Conservation (phyloP, 2,329 filamentous ascomycete genomes). For the Ampelomyces quisqualis region DNA sequence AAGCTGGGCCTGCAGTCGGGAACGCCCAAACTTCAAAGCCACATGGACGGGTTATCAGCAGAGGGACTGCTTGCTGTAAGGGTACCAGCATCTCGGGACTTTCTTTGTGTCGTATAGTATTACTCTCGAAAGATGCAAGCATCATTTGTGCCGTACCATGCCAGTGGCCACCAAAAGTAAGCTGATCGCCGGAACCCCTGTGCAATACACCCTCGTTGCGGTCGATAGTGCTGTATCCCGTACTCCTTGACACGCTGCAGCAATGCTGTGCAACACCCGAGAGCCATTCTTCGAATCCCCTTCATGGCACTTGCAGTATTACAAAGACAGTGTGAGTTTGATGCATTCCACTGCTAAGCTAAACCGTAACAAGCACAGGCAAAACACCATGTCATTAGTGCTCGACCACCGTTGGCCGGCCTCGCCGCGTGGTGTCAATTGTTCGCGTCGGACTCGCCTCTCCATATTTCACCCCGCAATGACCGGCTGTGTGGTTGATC, state of each 20-base stretch:
- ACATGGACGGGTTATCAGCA: slow-evolving; percentile 41
- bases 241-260: not conserved
- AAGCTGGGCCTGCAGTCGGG: slow-evolving; percentile 23
- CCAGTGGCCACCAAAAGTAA: not conserved
- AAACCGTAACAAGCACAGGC: not conserved
- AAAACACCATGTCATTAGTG: not conserved
- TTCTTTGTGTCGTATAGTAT: not conserved
- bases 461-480: slow-evolving; percentile 23
- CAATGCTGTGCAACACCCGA: slow-evolving; percentile 2
- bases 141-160: not conserved
- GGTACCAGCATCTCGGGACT: slow-evolving; percentile 1
- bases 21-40: slow-evolving; percentile 38
- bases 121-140: not conserved
- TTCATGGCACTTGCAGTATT: too few relatives aligned
- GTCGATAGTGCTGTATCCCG: not conserved
- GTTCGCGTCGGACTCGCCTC: slow-evolving; percentile 33
- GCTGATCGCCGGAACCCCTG: not conserved
- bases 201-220: not conserved
- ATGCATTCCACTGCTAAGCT: not conserved
- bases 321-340: too few relatives aligned
- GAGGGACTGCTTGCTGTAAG: not conserved
- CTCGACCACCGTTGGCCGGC: slow-evolving; percentile 21
- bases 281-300: slow-evolving; percentile 6
- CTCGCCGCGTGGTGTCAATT: slow-evolving; percentile 20
- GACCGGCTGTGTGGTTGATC: slow-evolving; percentile 21